Evolutionary conservation across 2,329 filamentous ascomycete genomes (phyloP).

Genomic region (Fusarium zealandicum): DNA sequence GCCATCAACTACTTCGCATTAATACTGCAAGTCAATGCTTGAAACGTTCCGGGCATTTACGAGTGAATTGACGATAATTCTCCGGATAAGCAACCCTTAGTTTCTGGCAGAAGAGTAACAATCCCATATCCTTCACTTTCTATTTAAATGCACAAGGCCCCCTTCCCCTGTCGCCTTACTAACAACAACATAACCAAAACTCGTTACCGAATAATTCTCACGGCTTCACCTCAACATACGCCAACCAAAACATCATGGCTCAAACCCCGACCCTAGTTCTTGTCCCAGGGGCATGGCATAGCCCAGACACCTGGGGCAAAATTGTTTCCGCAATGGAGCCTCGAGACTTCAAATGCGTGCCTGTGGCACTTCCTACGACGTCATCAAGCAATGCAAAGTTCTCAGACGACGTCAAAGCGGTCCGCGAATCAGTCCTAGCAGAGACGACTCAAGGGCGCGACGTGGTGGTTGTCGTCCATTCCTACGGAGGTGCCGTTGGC

Average conservation of each 20-base stretch:
- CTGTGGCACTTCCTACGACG: conserved; percentile 51
- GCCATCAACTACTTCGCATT: too few species aligned
- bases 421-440: conserved; percentile 45
- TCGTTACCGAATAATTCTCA: too few species aligned
- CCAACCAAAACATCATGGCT: conserved; percentile 23
- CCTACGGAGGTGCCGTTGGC: conserved; percentile 57
- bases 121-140: too few species aligned
- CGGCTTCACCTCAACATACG: too few species aligned
- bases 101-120: too few species aligned
- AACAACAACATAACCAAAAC: too few species aligned
- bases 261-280: conserved; percentile 50
- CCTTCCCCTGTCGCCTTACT: too few species aligned
- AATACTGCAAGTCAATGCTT: too few species aligned
- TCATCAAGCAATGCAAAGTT: conserved; percentile 48
- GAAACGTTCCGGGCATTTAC: too few species aligned
- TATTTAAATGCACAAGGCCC: too few species aligned
- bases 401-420: conserved; percentile 51
- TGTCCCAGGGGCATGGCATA: conserved; percentile 58
- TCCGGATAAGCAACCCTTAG: too few species aligned
- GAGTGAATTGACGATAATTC: too few species aligned
- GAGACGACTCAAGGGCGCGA: conserved; percentile 50
- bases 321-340: conserved; percentile 45
- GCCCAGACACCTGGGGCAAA: conserved; percentile 47
- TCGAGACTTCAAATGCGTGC: conserved; percentile 45
- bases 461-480: conserved; percentile 57